Conservation (phyloP, 306 rosid species). For the Oemleria cerasiformis region DNA sequence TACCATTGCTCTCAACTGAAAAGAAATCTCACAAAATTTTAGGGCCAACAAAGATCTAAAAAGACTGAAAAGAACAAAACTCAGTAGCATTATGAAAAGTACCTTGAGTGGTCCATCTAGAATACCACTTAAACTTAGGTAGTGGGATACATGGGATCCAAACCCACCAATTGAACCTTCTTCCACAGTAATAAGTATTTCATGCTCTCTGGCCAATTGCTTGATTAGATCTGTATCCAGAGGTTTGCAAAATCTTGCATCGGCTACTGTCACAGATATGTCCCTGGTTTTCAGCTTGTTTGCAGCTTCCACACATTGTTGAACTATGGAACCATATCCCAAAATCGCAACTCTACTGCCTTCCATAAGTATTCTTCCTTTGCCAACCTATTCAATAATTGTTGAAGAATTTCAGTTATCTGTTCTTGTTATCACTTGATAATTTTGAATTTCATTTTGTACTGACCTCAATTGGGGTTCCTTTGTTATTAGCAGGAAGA, state of each 20-base stretch:
- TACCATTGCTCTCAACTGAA: constrained; percentile 83
- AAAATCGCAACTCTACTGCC: constrained; percentile 70
- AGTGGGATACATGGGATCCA: constrained; percentile 88
- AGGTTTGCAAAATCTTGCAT: constrained; percentile 96
- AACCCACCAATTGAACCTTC: constrained; percentile 95
- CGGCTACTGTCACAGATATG: constrained; percentile 69
- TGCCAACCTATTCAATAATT: constrained; percentile 60
- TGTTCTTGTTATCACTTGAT: background rate
- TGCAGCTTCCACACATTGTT: constrained; percentile 70
- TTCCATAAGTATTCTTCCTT: constrained; percentile 69
- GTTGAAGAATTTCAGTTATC: constrained; percentile 2
- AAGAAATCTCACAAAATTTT: constrained; percentile 7
- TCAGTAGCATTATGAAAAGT: constrained; percentile 4
- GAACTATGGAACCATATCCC: constrained; percentile 80
- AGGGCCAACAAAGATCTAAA: background rate
- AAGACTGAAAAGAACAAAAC: background rate
- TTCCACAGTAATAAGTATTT: constrained; percentile 73
- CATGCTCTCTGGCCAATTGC: constrained; percentile 69
- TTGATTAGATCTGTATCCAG: constrained; percentile 65
- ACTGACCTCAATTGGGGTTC: constrained; percentile 75
- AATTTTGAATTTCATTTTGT: constrained; percentile 11
- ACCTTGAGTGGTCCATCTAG: constrained; percentile 85
- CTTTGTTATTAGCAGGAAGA: constrained; percentile 65
- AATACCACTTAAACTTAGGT: constrained; percentile 68
- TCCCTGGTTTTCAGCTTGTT: constrained; percentile 46